phyloP scores from a whole-genome alignment of 106 monocot genomes.

The Amphibolis antarctica region DNA sequence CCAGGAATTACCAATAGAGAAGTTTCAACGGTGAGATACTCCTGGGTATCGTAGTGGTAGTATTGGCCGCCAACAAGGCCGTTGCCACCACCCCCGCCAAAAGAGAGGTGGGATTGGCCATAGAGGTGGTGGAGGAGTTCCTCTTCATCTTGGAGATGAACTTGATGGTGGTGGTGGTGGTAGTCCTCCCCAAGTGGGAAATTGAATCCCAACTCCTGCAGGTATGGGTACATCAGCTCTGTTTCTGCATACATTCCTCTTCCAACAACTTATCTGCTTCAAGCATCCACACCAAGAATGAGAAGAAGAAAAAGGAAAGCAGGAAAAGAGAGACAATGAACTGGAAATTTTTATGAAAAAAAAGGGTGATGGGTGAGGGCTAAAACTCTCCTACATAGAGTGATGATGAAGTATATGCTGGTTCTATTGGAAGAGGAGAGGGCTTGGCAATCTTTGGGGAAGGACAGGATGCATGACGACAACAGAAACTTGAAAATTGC shows the following conservation, averaged over 20 bases:
- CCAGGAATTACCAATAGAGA: neutral
- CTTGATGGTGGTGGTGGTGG: neutral
- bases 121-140: conserved; percentile 4
- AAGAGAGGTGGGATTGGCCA: neutral
- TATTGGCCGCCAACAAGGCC: neutral
- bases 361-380: neutral
- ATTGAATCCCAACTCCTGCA: conserved; percentile 6
- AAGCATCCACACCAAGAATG: neutral
- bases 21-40: neutral
- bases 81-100: neutral
- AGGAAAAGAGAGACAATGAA: neutral
- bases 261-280: neutral
- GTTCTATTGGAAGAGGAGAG: neutral
- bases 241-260: conserved; percentile 3
- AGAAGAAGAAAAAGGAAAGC: neutral
- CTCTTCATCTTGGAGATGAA: neutral
- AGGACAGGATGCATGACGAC: neutral
- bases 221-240: conserved; percentile 6
- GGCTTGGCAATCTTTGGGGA: neutral
- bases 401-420: neutral
- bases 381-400: neutral
- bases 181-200: neutral
- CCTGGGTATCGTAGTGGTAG: neutral
- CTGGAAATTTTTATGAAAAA: neutral
- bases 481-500: neutral